These are phyloP conservation scores for Colletotrichum filicis DNA, from an alignment of 2,329 filamentous ascomycete species.

Conservation along the genomic window DNA sequence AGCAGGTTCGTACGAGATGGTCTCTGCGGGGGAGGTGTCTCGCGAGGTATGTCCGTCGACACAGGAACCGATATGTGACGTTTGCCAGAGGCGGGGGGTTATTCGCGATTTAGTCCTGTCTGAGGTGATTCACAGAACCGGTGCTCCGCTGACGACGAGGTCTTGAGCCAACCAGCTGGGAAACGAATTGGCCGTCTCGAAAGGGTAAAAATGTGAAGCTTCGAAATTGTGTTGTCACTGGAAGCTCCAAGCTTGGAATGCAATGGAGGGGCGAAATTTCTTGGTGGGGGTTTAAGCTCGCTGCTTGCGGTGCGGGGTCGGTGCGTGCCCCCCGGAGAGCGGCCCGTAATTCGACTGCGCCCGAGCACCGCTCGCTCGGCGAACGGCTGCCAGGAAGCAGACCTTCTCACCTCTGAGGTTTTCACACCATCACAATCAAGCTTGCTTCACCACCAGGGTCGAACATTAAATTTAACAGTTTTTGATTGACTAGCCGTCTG, in stretches of 20 bases:
- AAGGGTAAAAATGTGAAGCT: background rate
- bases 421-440: background rate
- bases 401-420: background rate
- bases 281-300: slow-evolving; percentile 14
- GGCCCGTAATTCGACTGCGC: background rate
- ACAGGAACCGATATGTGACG: background rate
- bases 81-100: too few species aligned
- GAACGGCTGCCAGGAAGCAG: background rate
- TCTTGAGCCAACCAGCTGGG: background rate
- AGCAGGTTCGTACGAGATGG: too few species aligned
- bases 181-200: background rate
- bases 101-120: background rate
- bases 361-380: background rate
- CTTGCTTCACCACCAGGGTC: background rate
- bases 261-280: slow-evolving; percentile 33
- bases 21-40: too few species aligned
- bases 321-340: slow-evolving; percentile 2
- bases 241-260: slow-evolving; percentile 13
- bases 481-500: background rate
- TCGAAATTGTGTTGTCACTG: background rate
- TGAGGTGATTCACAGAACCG: background rate
- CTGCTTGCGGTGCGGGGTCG: slow-evolving; percentile 16
- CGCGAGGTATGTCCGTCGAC: background rate
- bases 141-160: background rate
- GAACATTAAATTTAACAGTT: background rate